Evolutionary conservation across 495 filamentous ascomycete species (phyloP).

Genomic region (Penicillium daleae): DNA sequence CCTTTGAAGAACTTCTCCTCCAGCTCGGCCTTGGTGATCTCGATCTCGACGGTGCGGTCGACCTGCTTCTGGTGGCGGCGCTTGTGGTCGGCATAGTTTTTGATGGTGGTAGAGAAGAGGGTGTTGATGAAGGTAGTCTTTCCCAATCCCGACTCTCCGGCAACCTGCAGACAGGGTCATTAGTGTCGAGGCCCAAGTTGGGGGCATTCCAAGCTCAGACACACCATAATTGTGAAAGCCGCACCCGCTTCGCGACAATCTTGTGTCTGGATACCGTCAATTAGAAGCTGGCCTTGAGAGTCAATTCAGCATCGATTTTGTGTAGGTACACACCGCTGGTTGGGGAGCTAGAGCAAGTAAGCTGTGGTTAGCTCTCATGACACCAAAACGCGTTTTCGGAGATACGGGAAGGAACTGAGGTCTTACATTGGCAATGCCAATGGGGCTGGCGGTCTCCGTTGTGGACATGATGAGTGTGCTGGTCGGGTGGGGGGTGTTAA

Average conservation of each 20-base stretch:
- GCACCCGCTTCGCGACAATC: conserved; percentile 98
- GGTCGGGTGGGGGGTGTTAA: conserved; percentile 23
- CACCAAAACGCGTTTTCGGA: conserved; percentile 6
- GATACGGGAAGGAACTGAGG: conserved; percentile 8
- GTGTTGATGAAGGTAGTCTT: conserved; percentile 99
- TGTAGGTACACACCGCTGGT: conserved; percentile 69
- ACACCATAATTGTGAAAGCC: conserved; percentile 98
- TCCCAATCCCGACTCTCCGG: conserved; percentile 96
- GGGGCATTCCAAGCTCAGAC: conserved; percentile 25
- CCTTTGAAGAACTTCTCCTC: conserved; percentile 99
- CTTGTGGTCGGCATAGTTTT: conserved; percentile 99
- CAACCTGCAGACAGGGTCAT: conserved; percentile 64
- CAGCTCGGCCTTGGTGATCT: conserved; percentile 98
- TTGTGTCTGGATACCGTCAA: conserved; percentile 70
- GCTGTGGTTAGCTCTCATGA: conserved; percentile 26
- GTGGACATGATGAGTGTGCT: conserved; percentile 66
- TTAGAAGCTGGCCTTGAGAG: conserved; percentile 37
- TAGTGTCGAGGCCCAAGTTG: conserved; percentile 27
- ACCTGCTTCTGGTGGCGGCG: conserved; percentile 97
- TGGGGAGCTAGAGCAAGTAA: conserved; percentile 65
- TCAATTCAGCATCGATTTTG: conserved; percentile 8
- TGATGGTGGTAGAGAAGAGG: conserved; percentile 98
- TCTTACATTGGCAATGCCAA: conserved; percentile 98
- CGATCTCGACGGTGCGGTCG: conserved; percentile 99
- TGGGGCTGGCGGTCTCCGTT: conserved; percentile 85